Evolutionary conservation across 371 early-diverging fungal genomes (phyloP).

Genomic region (Blakeslea trispora): DNA sequence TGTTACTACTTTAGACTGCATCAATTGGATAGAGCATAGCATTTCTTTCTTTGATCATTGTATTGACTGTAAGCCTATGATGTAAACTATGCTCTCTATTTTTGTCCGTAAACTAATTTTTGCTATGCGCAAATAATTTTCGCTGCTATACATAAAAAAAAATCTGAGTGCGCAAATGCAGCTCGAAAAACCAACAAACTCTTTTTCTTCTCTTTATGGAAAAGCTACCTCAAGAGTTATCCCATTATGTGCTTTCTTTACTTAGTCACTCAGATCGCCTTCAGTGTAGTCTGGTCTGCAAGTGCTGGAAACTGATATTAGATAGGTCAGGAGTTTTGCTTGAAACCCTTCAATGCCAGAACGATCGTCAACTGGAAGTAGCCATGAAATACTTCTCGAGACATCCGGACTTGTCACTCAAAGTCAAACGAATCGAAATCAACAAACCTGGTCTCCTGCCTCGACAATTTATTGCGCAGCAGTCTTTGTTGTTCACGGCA

Average conservation of each 20-base stretch:
- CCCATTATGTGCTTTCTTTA: neutral
- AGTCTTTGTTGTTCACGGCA: neutral
- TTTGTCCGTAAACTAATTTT: no score
- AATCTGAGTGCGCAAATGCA: no score
- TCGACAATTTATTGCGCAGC: neutral
- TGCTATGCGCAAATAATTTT: neutral
- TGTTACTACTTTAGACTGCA: neutral
- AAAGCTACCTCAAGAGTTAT: neutral
- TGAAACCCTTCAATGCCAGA: neutral
- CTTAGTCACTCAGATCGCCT: neutral
- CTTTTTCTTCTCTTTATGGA: neutral
- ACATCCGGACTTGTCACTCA: neutral
- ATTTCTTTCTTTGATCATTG: constrained; percentile 7
- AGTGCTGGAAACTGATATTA: neutral
- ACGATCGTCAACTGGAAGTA: neutral
- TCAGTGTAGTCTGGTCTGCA: neutral
- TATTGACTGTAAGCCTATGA: neutral
- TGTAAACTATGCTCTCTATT: neutral
- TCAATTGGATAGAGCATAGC: constrained; percentile 1
- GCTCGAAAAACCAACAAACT: no score
- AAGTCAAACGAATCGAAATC: neutral
- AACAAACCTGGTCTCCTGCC: neutral
- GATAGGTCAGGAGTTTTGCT: neutral
- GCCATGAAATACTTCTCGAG: neutral
- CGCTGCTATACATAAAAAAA: no score